Percentiles rank a stretch among this genome's conserved stretches.
Evolutionary conservation across 192 early-diverging fungal genomes (phyloP).

Genomic region (Coemansia sp.): DNA sequence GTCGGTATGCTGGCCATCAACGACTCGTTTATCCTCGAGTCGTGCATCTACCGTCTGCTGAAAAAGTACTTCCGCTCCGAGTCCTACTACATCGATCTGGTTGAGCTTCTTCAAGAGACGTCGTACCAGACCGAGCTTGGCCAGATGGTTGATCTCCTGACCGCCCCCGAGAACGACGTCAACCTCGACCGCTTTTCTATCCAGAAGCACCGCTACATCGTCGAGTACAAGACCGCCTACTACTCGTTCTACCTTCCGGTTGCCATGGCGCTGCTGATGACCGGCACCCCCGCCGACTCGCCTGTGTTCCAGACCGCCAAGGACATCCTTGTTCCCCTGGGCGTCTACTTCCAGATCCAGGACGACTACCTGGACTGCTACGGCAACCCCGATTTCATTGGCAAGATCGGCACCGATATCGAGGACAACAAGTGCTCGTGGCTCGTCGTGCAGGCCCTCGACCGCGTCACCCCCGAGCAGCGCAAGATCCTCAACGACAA

Average conservation of each 20-base stretch:
- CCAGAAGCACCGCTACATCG: slow-evolving; percentile 92
- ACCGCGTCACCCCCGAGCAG: slow-evolving; percentile 76
- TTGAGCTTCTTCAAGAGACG: slow-evolving; percentile 95
- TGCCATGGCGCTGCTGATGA: slow-evolving; percentile 89
- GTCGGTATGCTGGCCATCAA: slow-evolving; percentile 94
- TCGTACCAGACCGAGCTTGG: slow-evolving; percentile 97
- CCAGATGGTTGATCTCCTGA: slow-evolving; percentile 95
- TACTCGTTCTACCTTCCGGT: slow-evolving; percentile 99
- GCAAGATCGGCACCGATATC: slow-evolving; percentile 99
- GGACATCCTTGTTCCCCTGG: slow-evolving; percentile 87
- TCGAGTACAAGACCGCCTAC: slow-evolving; percentile 97
- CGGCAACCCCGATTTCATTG: slow-evolving; percentile 85
- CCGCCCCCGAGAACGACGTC: slow-evolving; percentile 95
- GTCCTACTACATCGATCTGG: slow-evolving; percentile 84
- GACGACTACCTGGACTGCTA: slow-evolving; percentile 99
- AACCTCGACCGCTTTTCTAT: slow-evolving; percentile 91
- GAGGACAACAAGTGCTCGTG: slow-evolving; percentile 99
- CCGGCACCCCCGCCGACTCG: slow-evolving; percentile 73
- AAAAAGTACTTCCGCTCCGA: slow-evolving; percentile 91
- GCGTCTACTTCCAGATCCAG: slow-evolving; percentile 99
- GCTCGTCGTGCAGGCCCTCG: slow-evolving; percentile 93
- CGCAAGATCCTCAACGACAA: slow-evolving; percentile 83
- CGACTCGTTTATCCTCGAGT: slow-evolving; percentile 92
- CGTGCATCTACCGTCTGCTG: slow-evolving; percentile 88
- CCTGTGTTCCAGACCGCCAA: slow-evolving; percentile 78